A percentile compares a stretch with the other conserved stretches of the same genome.
Conservation (phyloP, 129 eudicot genomes). For the Cynara cardunculus region DNA sequence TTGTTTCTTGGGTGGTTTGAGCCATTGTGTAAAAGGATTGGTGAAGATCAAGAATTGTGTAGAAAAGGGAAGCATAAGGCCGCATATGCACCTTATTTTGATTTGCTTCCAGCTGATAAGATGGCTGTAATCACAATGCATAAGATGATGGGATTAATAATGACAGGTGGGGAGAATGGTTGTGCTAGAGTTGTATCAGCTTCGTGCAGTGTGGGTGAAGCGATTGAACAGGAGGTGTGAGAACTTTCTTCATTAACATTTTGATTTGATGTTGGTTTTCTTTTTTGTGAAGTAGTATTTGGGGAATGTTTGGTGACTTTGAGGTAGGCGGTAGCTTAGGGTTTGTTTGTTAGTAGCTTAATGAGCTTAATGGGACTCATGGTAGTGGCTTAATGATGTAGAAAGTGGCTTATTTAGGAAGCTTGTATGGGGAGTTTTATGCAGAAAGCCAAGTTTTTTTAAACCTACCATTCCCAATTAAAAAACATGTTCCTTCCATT, state of each 20-base stretch:
- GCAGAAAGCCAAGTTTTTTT: too few relatives aligned
- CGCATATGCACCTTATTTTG: slow-evolving; percentile 54
- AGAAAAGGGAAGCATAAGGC: slow-evolving; percentile 49
- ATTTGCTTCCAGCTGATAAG: slow-evolving; percentile 79
- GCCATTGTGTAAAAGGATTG: slow-evolving; percentile 63
- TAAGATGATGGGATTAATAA: slow-evolving; percentile 78
- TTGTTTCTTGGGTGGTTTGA: slow-evolving; percentile 96
- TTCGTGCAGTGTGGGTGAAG: slow-evolving; percentile 80
- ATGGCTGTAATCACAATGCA: slow-evolving; percentile 95
- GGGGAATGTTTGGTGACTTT: not conserved
- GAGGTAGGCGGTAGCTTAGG: too few relatives aligned
- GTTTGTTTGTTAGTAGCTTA: too few relatives aligned
- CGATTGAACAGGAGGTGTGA: slow-evolving; percentile 84
- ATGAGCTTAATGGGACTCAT: too few relatives aligned
- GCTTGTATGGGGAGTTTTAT: too few relatives aligned
- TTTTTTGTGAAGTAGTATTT: not conserved
- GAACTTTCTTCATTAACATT: not conserved
- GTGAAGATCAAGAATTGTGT: slow-evolving; percentile 53
- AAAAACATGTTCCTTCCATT: too few relatives aligned
- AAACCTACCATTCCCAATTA: too few relatives aligned
- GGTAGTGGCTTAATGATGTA: too few relatives aligned
- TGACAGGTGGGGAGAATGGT: slow-evolving; percentile 83
- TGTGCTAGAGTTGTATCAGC: slow-evolving; percentile 66
- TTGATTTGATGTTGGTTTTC: not conserved
- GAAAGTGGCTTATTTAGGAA: too few relatives aligned